These are phyloP conservation scores for Calendula officinalis DNA, from an alignment of 129 eudicot genomes.

Conservation along the genomic window DNA sequence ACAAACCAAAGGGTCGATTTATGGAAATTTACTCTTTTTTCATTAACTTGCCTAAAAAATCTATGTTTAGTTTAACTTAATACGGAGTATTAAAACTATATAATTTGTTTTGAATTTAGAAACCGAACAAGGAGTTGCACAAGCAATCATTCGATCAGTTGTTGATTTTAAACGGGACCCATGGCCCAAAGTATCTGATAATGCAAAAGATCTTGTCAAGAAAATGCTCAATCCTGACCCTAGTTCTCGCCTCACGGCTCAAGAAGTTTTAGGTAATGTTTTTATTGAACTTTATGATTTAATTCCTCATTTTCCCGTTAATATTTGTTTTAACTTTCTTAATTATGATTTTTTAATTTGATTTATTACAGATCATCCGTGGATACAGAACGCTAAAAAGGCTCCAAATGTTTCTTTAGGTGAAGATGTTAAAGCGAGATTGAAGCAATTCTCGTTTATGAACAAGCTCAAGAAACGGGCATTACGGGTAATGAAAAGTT, in stretches of 20 bases:
- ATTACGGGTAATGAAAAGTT: conserved; percentile 46
- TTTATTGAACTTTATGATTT: not conserved
- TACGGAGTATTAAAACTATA: conserved; percentile 1
- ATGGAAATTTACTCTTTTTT: too few relatives aligned
- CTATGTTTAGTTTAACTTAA: not conserved
- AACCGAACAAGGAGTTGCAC: conserved; percentile 94
- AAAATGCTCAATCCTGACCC: conserved; percentile 92
- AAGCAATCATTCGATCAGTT: conserved; percentile 70
- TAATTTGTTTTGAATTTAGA: conserved; percentile 33
- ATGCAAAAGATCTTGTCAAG: conserved; percentile 81
- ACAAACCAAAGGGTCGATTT: too few relatives aligned
- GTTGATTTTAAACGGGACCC: conserved; percentile 84
- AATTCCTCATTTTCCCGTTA: not conserved
- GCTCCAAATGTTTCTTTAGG: conserved; percentile 93
- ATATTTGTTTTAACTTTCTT: not conserved
- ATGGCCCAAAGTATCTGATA: conserved; percentile 88
- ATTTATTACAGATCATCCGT: conserved; percentile 73
- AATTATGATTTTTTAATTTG: not conserved
- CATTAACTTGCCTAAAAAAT: not conserved
- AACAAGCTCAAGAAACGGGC: conserved; percentile 93
- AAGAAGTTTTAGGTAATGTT: conserved; percentile 68
- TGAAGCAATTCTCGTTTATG: conserved; percentile 85
- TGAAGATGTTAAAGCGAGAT: conserved; percentile 82
- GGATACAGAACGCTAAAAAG: conserved; percentile 84
- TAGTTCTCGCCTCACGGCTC: conserved; percentile 66